Percentiles rank a stretch among this genome's conserved stretches.
These are phyloP conservation scores for Uronychia setigera DNA, from an alignment of 73 alveolate genomes.

Conservation along the genomic window DNA sequence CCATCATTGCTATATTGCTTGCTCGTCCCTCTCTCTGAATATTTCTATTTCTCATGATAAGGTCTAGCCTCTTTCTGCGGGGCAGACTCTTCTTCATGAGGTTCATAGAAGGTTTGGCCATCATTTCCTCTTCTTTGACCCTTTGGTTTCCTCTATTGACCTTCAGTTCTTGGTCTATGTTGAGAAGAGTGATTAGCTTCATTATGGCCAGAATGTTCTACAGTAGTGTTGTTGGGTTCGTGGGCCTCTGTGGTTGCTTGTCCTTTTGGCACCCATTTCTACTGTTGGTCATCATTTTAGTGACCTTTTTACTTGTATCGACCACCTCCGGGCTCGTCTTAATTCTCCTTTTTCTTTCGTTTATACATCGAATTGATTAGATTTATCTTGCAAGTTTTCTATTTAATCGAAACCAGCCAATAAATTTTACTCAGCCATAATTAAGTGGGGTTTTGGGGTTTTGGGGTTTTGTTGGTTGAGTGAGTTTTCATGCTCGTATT, in stretches of 20 bases:
- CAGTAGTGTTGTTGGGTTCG: not conserved
- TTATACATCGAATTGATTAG: too few relatives aligned
- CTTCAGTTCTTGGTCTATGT: too few relatives aligned
- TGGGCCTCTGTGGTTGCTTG: not conserved
- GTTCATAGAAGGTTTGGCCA: not conserved
- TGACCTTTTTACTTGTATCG: not conserved
- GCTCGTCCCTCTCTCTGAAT: not conserved
- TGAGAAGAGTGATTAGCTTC: too few relatives aligned
- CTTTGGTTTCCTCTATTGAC: not conserved
- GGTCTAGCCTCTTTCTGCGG: not conserved
- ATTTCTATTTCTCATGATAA: not conserved
- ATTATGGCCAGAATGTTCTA: not conserved
- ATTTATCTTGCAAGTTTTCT: too few relatives aligned
- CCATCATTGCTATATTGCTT: constrained; percentile 2
- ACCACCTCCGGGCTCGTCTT: too few relatives aligned
- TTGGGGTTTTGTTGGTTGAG: too few relatives aligned
- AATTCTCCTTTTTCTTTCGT: too few relatives aligned
- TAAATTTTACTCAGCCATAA: too few relatives aligned
- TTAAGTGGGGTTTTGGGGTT: too few relatives aligned
- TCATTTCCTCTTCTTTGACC: too few relatives aligned
- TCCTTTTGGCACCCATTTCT: constrained; percentile 5
- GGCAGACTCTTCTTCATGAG: constrained; percentile 5
- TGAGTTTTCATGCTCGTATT: too few relatives aligned
- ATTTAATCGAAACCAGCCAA: too few relatives aligned
- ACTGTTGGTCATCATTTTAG: not conserved